Conservation (phyloP, 805 yeast species). For the Crinitomyces ghanaensis region DNA sequence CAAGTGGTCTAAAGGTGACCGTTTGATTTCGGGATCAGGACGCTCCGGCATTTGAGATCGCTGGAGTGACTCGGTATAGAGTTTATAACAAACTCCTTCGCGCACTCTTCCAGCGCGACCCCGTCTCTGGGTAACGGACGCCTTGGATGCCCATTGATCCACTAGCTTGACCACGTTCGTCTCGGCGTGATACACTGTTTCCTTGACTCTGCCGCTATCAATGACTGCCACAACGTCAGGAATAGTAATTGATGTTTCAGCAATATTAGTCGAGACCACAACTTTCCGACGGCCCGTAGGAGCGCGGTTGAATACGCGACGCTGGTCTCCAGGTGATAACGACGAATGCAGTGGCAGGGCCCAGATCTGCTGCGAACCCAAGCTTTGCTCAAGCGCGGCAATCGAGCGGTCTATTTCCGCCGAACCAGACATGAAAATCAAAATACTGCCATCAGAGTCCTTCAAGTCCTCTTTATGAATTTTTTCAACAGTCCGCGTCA, state of each 20-base stretch:
- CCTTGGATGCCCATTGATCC: slow-evolving; percentile 81
- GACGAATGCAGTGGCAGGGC: slow-evolving; percentile 82
- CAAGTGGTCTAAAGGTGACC: slow-evolving; percentile 74
- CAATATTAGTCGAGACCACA: slow-evolving; percentile 85
- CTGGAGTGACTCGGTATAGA: slow-evolving; percentile 57
- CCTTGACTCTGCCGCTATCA: slow-evolving; percentile 79
- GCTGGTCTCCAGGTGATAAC: slow-evolving; percentile 70
- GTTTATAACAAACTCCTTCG: slow-evolving; percentile 68
- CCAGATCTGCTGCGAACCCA: slow-evolving; percentile 26
- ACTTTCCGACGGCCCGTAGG: slow-evolving; percentile 53
- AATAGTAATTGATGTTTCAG: slow-evolving; percentile 94
- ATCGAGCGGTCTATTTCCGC: slow-evolving; percentile 61
- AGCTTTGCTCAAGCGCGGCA: slow-evolving; percentile 24
- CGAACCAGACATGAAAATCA: slow-evolving; percentile 83
- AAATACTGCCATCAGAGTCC: slow-evolving; percentile 52
- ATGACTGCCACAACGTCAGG: slow-evolving; percentile 90
- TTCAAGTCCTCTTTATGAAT: slow-evolving; percentile 41
- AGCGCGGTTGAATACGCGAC: slow-evolving; percentile 52
- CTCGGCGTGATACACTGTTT: slow-evolving; percentile 55
- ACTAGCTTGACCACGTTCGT: slow-evolving; percentile 58
- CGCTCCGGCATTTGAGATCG: slow-evolving; percentile 46
- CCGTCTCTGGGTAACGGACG: slow-evolving; percentile 81
- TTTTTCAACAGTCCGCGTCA: slow-evolving; percentile 42
- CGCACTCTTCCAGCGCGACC: slow-evolving; percentile 98
- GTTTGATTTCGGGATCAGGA: slow-evolving; percentile 80